Percentiles rank a stretch among this genome's conserved stretches.
These are phyloP conservation scores for Cystobasidium tubakii DNA, from an alignment of 768 basidiomycete genomes.

Conservation along the genomic window DNA sequence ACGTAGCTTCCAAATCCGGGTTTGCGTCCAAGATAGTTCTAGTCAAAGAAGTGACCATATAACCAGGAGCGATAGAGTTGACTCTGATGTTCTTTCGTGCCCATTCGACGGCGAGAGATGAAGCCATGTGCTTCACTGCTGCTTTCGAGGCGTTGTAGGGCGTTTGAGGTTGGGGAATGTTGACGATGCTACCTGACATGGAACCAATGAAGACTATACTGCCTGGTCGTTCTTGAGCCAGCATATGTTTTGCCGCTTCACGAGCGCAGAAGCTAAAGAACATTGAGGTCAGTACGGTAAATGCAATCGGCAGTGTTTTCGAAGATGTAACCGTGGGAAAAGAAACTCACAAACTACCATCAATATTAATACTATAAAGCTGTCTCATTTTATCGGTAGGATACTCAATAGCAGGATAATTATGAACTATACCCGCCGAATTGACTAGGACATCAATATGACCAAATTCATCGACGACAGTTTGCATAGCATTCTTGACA, in stretches of 20 bases:
- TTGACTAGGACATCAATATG: slow-evolving; percentile 76
- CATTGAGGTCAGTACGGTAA: too few species aligned
- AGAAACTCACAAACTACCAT: slow-evolving; percentile 54
- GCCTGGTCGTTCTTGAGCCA: slow-evolving; percentile 66
- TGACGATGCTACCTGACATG: slow-evolving; percentile 85
- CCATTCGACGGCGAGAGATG: slow-evolving; percentile 91
- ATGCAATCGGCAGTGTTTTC: too few species aligned
- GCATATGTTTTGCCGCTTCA: slow-evolving; percentile 88
- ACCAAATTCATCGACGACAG: slow-evolving; percentile 62
- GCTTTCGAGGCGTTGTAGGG: slow-evolving; percentile 96
- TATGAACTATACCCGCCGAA: slow-evolving; percentile 61
- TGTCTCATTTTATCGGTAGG: slow-evolving; percentile 76
- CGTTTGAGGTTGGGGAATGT: slow-evolving; percentile 85
- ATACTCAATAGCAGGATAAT: slow-evolving; percentile 53
- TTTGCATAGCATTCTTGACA: slow-evolving; percentile 66
- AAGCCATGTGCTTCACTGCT: slow-evolving; percentile 88
- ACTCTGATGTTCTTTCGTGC: slow-evolving; percentile 65
- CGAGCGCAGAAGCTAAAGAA: slow-evolving; percentile 69
- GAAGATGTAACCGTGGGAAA: too few species aligned
- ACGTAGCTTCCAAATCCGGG: slow-evolving; percentile 69
- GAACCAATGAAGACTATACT: slow-evolving; percentile 62
- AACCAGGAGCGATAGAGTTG: slow-evolving; percentile 62
- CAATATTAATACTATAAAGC: slow-evolving; percentile 86
- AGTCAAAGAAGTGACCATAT: slow-evolving; percentile 88
- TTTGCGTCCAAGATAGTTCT: slow-evolving; percentile 71